A percentile compares a stretch with the other conserved stretches of the same genome.
phyloP scores from a whole-genome alignment of 139 green algal genomes.

The Diplosphaera chodatii region DNA sequence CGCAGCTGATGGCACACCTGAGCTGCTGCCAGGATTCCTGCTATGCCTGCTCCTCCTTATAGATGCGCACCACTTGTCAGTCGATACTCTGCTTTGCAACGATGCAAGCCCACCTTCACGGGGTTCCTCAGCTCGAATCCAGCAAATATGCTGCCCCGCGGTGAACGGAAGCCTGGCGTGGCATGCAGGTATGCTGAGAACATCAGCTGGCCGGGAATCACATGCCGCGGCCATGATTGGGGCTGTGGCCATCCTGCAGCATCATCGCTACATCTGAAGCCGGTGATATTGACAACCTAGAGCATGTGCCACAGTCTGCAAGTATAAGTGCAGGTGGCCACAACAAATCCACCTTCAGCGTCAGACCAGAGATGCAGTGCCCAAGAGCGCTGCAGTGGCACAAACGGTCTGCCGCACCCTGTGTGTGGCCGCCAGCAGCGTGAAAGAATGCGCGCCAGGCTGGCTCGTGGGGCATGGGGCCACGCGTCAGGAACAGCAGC shows the following conservation, averaged over 20 bases:
- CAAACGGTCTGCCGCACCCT: no score
- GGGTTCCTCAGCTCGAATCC: neutral
- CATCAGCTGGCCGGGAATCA: slow-evolving; percentile 11
- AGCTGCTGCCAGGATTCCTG: no score
- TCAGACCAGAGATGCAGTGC: no score
- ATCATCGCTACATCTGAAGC: no score
- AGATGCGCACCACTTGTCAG: no score
- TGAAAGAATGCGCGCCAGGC: slow-evolving; percentile 18
- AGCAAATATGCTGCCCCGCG: neutral
- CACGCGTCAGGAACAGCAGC: slow-evolving; percentile 22
- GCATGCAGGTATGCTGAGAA: slow-evolving; percentile 22
- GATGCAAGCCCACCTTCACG: neutral
- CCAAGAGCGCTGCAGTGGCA: no score
- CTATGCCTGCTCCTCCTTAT: no score
- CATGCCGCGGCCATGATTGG: neutral
- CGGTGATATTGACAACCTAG: no score
- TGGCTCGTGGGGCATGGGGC: slow-evolving; percentile 16
- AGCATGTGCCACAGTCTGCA: no score
- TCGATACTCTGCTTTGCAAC: no score
- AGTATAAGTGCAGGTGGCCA: no score
- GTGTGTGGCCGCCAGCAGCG: neutral
- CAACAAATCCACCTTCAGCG: no score
- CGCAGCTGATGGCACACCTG: neutral
- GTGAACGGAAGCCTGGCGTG: slow-evolving; percentile 2
- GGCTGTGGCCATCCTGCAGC: neutral